Evolutionary conservation across 2,329 filamentous ascomycete genomes (phyloP).

Genomic region (Neospermospora avenae): DNA sequence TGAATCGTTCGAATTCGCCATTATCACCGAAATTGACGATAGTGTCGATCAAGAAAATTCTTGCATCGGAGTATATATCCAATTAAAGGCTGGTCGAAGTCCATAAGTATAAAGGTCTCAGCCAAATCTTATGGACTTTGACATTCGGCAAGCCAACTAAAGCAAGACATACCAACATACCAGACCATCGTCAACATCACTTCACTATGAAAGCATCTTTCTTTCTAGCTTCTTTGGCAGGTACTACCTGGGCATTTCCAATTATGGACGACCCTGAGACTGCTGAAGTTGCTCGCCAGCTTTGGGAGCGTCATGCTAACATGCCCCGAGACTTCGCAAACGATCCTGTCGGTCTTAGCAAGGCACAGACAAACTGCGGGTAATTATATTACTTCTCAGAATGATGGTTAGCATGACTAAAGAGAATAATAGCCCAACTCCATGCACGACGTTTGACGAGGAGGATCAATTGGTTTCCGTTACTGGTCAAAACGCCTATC

Average conservation of each 20-base stretch:
- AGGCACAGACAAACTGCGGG: slow-evolving; percentile 8
- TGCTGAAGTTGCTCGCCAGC: slow-evolving; percentile 1
- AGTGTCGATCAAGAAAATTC: no score
- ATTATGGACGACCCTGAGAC: slow-evolving; percentile 5
- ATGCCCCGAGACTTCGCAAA: neutral
- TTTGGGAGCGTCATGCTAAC: neutral
- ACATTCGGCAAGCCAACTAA: no score
- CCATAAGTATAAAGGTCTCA: no score
- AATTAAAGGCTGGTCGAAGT: no score
- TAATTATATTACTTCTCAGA: neutral
- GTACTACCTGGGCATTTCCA: slow-evolving; percentile 2
- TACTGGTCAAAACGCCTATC: slow-evolving; percentile 5
- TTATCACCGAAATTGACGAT: no score
- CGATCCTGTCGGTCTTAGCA: slow-evolving; percentile 4
- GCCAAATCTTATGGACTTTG: no score
- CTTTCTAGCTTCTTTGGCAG: neutral
- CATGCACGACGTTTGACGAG: slow-evolving; percentile 1
- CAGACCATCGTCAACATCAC: no score
- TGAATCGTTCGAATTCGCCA: no score
- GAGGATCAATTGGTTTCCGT: slow-evolving; percentile 8
- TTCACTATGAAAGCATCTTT: slow-evolving; percentile 1
- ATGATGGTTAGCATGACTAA: neutral
- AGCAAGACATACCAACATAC: no score
- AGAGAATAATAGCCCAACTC: neutral
- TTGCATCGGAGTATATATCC: no score